Evolutionary conservation across 495 filamentous ascomycete species (phyloP), one percentile per base, ranked within the genome.

Genomic region (Penicillium atrosanguineum): DNA sequence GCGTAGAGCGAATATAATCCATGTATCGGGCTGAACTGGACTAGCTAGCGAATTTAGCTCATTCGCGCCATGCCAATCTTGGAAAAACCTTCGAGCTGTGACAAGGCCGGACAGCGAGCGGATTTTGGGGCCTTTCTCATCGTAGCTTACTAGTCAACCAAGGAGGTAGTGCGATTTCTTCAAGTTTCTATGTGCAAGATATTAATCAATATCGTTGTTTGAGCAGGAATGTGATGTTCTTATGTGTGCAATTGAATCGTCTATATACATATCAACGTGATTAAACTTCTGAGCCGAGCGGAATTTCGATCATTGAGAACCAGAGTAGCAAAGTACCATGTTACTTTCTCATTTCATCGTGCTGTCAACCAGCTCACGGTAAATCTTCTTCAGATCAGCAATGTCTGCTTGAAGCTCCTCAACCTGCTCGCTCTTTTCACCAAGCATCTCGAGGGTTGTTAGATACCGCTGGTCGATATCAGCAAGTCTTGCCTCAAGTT

Each of bases 361-460:
- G 67, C 83, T 83, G 71, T 94, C 89, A 38, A 95, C 87, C 69
- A 98, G 69, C 63, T 97, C 93, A 62, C 91, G 81, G 73, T 96
- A 96, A 77, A 98, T 93, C 53, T 86, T 84, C 77, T 98, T 98
- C 63, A 97, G 76, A 78, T 97, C 94, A 46, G 81, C 77, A 48
- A 97, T 87, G 78, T 97, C 94, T 31, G 86, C 86, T 67, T 82
- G 81, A 46, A 99, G 74, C 77, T 97, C 93, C 57, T 96, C 90
- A 14, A 95, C 91, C 65, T 84, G 71, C 78, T 97, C 94, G 64
- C 89, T 95, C 83, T 95, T 96, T 81, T 98, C 94, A 11, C 94
- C 94, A 37, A 97, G 69, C 87, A 98, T 87, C 76, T 97, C 92
- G 39, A 98, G 75, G 41, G 89, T 93, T 1, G 91, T 94, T 69